Base-by-base conservation (phyloP, 179 eudicot genomes). In the Beta macrorhiza region DNA sequence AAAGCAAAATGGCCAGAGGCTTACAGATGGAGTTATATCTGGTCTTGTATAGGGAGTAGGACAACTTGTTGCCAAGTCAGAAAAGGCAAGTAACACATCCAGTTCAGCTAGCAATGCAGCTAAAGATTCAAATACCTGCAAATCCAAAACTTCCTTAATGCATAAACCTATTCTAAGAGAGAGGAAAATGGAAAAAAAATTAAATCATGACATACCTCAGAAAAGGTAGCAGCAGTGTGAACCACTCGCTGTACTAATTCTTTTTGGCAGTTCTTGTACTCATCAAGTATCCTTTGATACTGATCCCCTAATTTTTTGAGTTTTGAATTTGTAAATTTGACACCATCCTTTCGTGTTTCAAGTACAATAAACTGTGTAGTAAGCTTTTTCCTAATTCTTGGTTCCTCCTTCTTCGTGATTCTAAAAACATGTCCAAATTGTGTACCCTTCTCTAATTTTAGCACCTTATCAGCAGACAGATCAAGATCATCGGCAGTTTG, bases 381-480 rank as follows among this genome's bases (percentile, higher is more conserved):
- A 42, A 96, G 96, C 87, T 93, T 93, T 84, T 90, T 94, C 81
- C 99, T 91, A 22, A 96, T 87, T 86, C 92, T 96, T 53, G 97
- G 98, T 80, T 96, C 99, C 82, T 96, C 99, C 88, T 93, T 96
- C 88, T 96, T 96, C n/a, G 99, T 96, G 84, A 96, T 93, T 84
- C 99, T 92, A 77, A 93, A 96, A 78, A 94, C 98, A 83, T 96
- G 98, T 52, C 99, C 99, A 82, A 89, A 96, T 87, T 96, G 99
- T 76, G 99, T 96, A 69, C 98, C 96, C 88, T 93, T 96, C 29
- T 93, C 99, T 77, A 96, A 82, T 83, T 96, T 96, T 55, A 96
- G 85, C 84, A 90, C 77, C 87, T 92, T 96, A 79, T 96, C 98
- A 69, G 87, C 88, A 78, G 92, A 65, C 70, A 96, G 97, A 90